Evolutionary conservation across 2,329 filamentous ascomycete genomes (phyloP), one percentile per base, ranked within the genome.

Genomic region (Aspergillus sp.): DNA sequence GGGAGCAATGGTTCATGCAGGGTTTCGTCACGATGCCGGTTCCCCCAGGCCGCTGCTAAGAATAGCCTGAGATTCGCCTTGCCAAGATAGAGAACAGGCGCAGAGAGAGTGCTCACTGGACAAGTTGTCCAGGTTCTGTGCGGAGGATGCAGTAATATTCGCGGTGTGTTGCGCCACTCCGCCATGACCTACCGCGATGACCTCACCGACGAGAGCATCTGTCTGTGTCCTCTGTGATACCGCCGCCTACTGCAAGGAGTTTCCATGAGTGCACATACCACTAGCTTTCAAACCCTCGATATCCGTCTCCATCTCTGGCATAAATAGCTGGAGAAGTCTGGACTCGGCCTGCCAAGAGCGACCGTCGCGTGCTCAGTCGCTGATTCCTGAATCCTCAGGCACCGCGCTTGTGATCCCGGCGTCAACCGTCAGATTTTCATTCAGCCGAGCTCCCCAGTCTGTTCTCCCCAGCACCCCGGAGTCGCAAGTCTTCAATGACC

Each of bases 131-230:
- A 14, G 15, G 5, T 14, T 27, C 6, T 27, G 14, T 35, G 33
- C 23, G 23, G 27, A 31, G 27, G 27, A 45, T 45, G 43, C 39
- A 27, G 40, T 53, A 33, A 46, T 54, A 54, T 40, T 40, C 35
- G n/a, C 31, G 43, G 33, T 55, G 24, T 40, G 14, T 54, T 55
- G 56, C 56, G 56, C 57, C 52, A 56, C 56, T 39, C 31, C 43
- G 27, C 27, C 27, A 31, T 31, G 27, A 8, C 27, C 27, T 9
- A 33, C 33, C 37, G 33, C 46, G 39, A 59, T 59, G 57, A 59
- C 57, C 57, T 59, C 57, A 59, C 57, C 37, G 45, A 49, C 41
- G 6, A 33, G 8, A 31, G 9, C 3, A 31, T 9, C 27, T 31
- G 27, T 31, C 23, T 24, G 23, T 7, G 27, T 31, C 8, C 9